Percentiles rank a stretch among this genome's conserved stretches.
phyloP scores from a whole-genome alignment of 2,329 filamentous ascomycete species.

The Trichoderma simmonsii region DNA sequence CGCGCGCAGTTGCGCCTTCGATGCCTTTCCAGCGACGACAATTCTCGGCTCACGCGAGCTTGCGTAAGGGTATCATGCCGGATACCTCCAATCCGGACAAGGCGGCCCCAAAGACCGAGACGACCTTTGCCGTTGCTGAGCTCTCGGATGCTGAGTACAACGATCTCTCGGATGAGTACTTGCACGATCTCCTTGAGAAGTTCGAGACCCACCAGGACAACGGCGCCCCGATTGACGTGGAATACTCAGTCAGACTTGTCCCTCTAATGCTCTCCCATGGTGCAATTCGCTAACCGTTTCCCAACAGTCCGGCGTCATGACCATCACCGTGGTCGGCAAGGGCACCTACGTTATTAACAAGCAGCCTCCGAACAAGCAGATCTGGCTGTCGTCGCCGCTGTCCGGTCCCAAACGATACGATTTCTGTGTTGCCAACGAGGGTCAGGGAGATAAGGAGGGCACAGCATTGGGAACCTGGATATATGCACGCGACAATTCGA shows the following conservation, averaged over 20 bases:
- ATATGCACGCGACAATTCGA: constrained; percentile 79
- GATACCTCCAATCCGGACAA: constrained; percentile 53
- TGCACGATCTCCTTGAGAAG: constrained; percentile 54
- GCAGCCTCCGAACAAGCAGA: constrained; percentile 94
- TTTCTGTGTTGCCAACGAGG: constrained; percentile 73
- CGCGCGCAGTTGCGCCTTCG: neutral
- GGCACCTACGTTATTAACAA: constrained; percentile 97
- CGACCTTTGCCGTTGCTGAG: constrained; percentile 52
- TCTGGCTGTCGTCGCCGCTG: constrained; percentile 90
- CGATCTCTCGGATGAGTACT: constrained; percentile 70
- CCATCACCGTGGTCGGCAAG: constrained; percentile 62
- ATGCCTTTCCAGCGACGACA: constrained; percentile 23
- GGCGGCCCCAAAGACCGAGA: constrained; percentile 36
- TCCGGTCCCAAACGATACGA: constrained; percentile 94
- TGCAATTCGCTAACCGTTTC: constrained; percentile 3
- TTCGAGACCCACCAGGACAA: constrained; percentile 75
- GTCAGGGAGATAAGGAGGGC: constrained; percentile 72
- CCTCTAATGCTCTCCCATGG: neutral
- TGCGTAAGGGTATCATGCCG: constrained; percentile 56
- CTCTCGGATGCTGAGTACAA: constrained; percentile 73
- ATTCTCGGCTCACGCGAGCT: constrained; percentile 31
- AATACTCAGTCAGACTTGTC: constrained; percentile 68
- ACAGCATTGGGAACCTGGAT: constrained; percentile 76
- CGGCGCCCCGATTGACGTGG: constrained; percentile 75
- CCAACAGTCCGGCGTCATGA: constrained; percentile 77